Evolutionary conservation across 2,329 filamentous ascomycete species (phyloP), one percentile per base, ranked within the genome.

Genomic region (Fusarium albidum): DNA sequence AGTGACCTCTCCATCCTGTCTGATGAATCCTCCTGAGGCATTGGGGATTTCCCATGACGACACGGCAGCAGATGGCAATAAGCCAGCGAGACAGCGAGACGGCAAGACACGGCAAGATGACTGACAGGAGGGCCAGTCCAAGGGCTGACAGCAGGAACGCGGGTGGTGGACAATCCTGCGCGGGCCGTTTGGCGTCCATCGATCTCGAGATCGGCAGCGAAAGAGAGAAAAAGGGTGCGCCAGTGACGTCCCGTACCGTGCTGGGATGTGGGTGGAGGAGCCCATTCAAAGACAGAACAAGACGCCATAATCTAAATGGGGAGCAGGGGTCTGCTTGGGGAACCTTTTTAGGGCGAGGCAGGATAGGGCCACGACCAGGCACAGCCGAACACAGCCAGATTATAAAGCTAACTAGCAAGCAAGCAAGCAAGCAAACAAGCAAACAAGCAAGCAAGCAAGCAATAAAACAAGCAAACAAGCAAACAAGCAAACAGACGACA

Each of bases 161-260:
- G 55, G 61, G 44, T 57, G 27, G 46, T 50, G 25, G 35, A 47
- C 51, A 49, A 54, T 52, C 34, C 52, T 63, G 35, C 40, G 55
- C 62, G 60, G 63, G 63, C 58, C 60, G 63, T 64, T 64, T 59
- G 58, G 55, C 57, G 58, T 58, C 48, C 55, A 64, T 64, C 63
- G 63, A 66, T 66, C 63, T 65, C 35, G 42, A 57, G 64, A 66
- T 66, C 64, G 64, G 50, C 64, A 66, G 52, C 52, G 42, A 51
- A 38, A 47, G 38, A 59, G 60, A 52, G 47, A 47, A 40, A 59
- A 62, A 52, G 47, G 48, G 57, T 66, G 61, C 61, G 52, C 52
- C 64, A 65, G 57, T 65, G 57, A 65, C 64, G 64, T 66, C 50
- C 60, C 49, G 43, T 57, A 55, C 52, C 54, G 43, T 55, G 40